Evolutionary conservation across 2,329 filamentous ascomycete genomes (phyloP).

Genomic region (Penicillium sp.): DNA sequence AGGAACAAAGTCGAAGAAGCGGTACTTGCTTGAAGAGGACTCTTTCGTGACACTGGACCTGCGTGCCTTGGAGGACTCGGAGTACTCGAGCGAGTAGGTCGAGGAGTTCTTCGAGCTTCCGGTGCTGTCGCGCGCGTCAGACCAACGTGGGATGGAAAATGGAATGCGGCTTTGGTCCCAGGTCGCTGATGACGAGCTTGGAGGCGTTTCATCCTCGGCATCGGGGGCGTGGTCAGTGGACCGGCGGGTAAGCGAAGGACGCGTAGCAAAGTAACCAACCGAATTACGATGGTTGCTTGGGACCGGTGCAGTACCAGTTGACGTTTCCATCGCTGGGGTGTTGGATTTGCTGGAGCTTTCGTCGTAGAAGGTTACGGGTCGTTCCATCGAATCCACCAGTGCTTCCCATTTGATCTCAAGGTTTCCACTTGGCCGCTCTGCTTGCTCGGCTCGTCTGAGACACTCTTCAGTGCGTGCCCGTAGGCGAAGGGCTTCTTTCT

Average conservation of each 20-base stretch:
- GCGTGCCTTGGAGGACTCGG: slow-evolving; percentile 37
- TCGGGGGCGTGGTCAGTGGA: slow-evolving; percentile 40
- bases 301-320: slow-evolving; percentile 29
- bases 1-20: slow-evolving; percentile 47
- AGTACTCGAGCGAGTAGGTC: slow-evolving; percentile 44
- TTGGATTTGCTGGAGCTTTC: slow-evolving; percentile 39
- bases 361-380: slow-evolving; percentile 42
- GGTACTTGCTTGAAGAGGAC: slow-evolving; percentile 40
- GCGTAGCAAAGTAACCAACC: slow-evolving; percentile 40
- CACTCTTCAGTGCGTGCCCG: slow-evolving; percentile 47
- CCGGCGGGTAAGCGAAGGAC: slow-evolving; percentile 39
- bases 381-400: slow-evolving; percentile 49
- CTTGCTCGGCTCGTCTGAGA: slow-evolving; percentile 47
- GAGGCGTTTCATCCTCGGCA: slow-evolving; percentile 46
- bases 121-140: slow-evolving; percentile 43
- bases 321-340: slow-evolving; percentile 37
- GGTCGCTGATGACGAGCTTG: slow-evolving; percentile 43
- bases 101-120: slow-evolving; percentile 49
- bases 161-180: slow-evolving; percentile 45
- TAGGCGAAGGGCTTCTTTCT: slow-evolving; percentile 43
- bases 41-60: slow-evolving; percentile 42
- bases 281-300: slow-evolving; percentile 41
- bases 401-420: slow-evolving; percentile 52
- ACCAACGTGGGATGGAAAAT: slow-evolving; percentile 41
- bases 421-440: slow-evolving; percentile 47